Evolutionary conservation across 169 alveolate species (phyloP), one percentile per base, ranked within the genome.

Genomic region (Cryptosporidium xiaoi): DNA sequence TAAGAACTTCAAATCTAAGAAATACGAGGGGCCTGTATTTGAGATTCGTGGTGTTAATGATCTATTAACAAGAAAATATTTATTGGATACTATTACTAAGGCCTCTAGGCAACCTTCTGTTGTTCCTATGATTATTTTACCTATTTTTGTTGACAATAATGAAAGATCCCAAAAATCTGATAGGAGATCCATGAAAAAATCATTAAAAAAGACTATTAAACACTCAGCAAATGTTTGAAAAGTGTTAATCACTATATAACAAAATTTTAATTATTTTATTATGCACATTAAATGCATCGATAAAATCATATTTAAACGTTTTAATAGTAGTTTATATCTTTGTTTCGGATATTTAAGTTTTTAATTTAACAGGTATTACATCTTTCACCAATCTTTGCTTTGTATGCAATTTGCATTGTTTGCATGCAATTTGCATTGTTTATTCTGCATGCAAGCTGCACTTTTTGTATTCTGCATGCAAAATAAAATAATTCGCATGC

Each of bases 51-150:
- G 87, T 36, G 87, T 77, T 1, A 77, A 77, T 27, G 20, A 53
- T 0, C 71, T 77, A 16, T 64, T 58, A 62, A 56, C 46, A 8
- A 77, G 87, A 62, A 77, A 77, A 50, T 77, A 40, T 46, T 24
- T 77, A 24, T 24, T 77, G 13, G 87, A 77, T 31, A 65, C 87
- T 15, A 77, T 77, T 6, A 60, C 87, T 13, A 77, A 64, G 29
- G 87, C 77, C 20, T 56, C 87, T 46, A 56, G 87, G 8, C 87
- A 77, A 44, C 71, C 87, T 46, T 56, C 87, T 13, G 71, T 62
- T 10, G 71, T 62, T 60, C 87, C 87, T 3, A 56, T 77, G 71
- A 31, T 77, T 8, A 60, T 77, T 31, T 53, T 77, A 33, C 87
- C 87, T 16, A 77, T 77, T 34, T 77, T 60, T 13, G 87, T 77